Evolutionary conservation across 179 eudicot species (phyloP).

Genomic region (Beta macrorhiza): DNA sequence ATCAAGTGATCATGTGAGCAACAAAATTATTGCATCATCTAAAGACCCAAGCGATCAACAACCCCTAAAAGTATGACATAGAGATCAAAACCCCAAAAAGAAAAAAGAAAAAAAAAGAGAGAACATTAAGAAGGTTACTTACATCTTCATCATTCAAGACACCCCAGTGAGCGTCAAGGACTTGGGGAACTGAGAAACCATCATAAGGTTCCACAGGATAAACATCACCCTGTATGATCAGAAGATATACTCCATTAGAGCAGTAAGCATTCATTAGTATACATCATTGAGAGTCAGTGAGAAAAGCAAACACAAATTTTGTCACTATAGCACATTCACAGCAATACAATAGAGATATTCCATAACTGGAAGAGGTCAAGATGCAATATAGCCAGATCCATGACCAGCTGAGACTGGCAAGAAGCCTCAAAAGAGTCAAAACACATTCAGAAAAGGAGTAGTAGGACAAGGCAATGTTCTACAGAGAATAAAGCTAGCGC

Average conservation of each 20-base stretch:
- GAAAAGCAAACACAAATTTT: neutral
- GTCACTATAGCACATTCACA: neutral
- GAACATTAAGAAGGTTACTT: conserved; percentile 31
- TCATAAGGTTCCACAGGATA: conserved; percentile 81
- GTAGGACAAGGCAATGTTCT: neutral
- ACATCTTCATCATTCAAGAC: conserved; percentile 80
- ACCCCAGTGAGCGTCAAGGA: conserved; percentile 98
- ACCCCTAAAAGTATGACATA: neutral
- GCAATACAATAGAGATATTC: neutral
- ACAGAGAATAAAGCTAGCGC: neutral
- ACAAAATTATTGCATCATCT: neutral
- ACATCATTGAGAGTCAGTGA: neutral
- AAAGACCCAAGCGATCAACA: neutral
- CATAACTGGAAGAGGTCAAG: neutral
- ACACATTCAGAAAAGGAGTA: neutral
- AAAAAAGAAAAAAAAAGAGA: neutral
- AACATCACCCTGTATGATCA: conserved; percentile 70
- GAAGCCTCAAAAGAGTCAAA: neutral
- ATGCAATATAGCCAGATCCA: neutral
- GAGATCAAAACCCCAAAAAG: neutral
- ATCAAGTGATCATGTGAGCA: neutral
- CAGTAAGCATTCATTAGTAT: neutral
- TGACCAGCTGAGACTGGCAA: neutral
- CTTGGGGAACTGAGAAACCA: conserved; percentile 47
- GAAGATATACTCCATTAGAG: neutral